Base-by-base conservation (phyloP, 129 eudicot species). In the Lonicera japonica region DNA sequence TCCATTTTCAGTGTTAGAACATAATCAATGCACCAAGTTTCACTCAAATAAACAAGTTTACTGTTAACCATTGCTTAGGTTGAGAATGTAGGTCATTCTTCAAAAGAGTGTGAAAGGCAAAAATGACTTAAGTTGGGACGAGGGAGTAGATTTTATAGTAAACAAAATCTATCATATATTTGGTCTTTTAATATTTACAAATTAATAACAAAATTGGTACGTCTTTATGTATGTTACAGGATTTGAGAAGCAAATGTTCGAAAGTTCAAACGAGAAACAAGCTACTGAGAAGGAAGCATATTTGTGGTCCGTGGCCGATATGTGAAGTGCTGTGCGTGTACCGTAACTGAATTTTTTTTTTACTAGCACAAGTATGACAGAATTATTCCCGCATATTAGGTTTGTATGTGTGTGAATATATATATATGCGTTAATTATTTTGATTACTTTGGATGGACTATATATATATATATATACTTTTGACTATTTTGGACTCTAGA, bases 211-310 rank as follows among this genome's bases (percentile, higher is more conserved):
- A 11, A 15, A 50, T 16, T 13, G 41, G 43, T 34, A 15, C 20
- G 23, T 25, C 10, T 14, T n/a, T 47, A 47, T 16, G 19, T 43
- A 48, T 6, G 20, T 71, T 81, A 72, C 65, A 83, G 95, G 97
- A 50, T 86, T 71, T 70, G 97, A 90, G 80, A 90, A 90, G 73
- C 84, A 79, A 21, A 19, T 83, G 77, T 86, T 90, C 41, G 83
- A 77, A 18, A 75, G 97, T 76, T 72, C 55, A 79, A 90, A 83
- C 51, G 89, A 83, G 77, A 86, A 84, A 53, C 81, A 70, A 75
- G 95, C 97, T 60, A 86, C 89, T 0, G 86, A 87, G 76, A 75
- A 62, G 66, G 97, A 91, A 78, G 97, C 95, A 10, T 91, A 91
- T 60, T 53, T 83, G 51, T 91, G 94, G 95, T 91, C 94, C 24